Percentiles rank a stretch among this genome's conserved stretches.
Conservation (phyloP, 73 alveolate genomes). For the Tetrahymena malaccensis region DNA sequence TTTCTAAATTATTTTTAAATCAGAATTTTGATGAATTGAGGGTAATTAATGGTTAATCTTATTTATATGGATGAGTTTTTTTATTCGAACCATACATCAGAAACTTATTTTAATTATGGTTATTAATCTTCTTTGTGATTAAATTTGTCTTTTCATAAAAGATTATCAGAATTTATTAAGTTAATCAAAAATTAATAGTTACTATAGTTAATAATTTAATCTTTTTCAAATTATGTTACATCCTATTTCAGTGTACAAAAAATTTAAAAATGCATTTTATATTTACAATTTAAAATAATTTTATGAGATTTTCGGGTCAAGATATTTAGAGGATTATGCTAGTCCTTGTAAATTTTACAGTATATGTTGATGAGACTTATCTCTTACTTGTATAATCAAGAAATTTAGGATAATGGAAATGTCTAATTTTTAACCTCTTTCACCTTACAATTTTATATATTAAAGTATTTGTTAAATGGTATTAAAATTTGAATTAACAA, state of each 20-base stretch:
- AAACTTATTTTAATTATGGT: not conserved
- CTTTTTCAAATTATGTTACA: not conserved
- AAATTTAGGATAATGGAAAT: too few species aligned
- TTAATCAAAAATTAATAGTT: not conserved
- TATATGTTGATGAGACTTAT: not conserved
- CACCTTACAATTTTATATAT: not conserved
- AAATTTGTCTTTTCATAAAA: not conserved
- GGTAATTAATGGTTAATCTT: not conserved
- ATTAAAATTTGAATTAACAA: too few species aligned
- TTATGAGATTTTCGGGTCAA: too few species aligned
- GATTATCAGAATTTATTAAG: not conserved
- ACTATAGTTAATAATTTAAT: not conserved
- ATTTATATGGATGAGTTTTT: not conserved
- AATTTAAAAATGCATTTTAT: too few species aligned
- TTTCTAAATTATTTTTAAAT: too few species aligned
- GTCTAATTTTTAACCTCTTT: not conserved
- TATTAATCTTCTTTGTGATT: not conserved
- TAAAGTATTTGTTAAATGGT: too few species aligned
- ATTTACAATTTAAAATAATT: not conserved
- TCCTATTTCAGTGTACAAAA: not conserved
- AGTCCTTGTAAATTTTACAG: not conserved
- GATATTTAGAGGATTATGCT: too few species aligned
- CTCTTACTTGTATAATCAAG: not conserved
- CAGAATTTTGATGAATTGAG: not conserved
- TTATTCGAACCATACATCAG: too few species aligned